Evolutionary conservation across 2,329 filamentous ascomycete species (phyloP).

Genomic region (Hypoxylon sp.): DNA sequence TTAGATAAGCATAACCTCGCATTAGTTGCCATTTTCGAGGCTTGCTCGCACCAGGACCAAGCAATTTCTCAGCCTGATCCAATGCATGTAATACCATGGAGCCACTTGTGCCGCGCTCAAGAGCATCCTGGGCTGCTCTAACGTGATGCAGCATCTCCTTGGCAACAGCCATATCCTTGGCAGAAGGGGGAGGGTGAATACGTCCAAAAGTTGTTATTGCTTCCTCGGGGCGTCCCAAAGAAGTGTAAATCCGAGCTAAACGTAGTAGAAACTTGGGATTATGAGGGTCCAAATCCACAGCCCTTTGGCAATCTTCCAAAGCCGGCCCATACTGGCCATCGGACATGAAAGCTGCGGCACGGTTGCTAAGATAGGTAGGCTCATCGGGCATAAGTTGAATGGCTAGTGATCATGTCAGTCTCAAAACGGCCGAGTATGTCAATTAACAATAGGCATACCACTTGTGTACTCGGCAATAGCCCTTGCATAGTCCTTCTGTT

Average conservation of each 20-base stretch:
- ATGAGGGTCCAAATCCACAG: conserved; percentile 85
- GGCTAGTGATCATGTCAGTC: conserved; percentile 68
- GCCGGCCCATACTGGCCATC: conserved; percentile 84
- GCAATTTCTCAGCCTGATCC: conserved; percentile 86
- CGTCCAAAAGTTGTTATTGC: conserved; percentile 85
- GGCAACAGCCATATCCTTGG: conserved; percentile 88
- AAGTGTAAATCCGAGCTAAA: conserved; percentile 90
- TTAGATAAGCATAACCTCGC: conserved; percentile 90
- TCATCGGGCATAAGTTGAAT: conserved; percentile 89
- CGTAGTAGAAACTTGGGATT: conserved; percentile 92
- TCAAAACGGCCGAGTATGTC: neutral
- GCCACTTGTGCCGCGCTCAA: conserved; percentile 81
- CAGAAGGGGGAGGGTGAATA: conserved; percentile 84
- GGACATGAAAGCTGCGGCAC: conserved; percentile 94
- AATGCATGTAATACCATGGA: conserved; percentile 95
- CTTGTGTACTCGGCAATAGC: conserved; percentile 96
- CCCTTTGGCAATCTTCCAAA: conserved; percentile 86
- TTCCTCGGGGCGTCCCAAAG: conserved; percentile 86
- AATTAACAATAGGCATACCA: conserved; percentile 69
- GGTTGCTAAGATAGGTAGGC: conserved; percentile 92
- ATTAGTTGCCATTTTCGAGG: conserved; percentile 95
- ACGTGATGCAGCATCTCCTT: conserved; percentile 88
- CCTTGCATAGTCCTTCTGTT: conserved; percentile 88
- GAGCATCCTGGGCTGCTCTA: conserved; percentile 81
- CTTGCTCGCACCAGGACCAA: conserved; percentile 81